Evolutionary conservation across 371 early-diverging fungal genomes (phyloP).

Genomic region (Lichtheimia ornata): DNA sequence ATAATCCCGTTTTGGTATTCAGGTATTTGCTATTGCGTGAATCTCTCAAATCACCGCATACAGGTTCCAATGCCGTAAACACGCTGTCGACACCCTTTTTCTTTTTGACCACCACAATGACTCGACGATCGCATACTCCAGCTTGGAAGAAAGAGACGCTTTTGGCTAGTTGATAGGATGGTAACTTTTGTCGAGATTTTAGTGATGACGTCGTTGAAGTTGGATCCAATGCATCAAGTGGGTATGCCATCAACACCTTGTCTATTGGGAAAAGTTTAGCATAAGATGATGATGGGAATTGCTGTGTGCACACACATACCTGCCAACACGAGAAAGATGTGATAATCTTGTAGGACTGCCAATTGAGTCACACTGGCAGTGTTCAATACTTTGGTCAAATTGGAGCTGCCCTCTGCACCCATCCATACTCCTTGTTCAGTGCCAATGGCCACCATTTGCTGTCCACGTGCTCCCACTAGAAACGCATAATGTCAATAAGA

Average conservation of each 20-base stretch:
- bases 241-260: conserved; percentile 70
- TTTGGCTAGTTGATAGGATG: conserved; percentile 53
- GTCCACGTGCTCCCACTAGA: conserved; percentile 38
- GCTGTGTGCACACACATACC: too few species aligned
- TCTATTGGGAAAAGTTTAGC: conserved; percentile 31
- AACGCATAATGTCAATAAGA: not conserved
- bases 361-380: conserved; percentile 38
- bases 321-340: conserved; percentile 35
- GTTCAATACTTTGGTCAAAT: conserved; percentile 27
- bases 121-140: conserved; percentile 58
- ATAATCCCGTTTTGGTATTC: conserved; percentile 35
- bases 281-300: too few species aligned
- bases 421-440: conserved; percentile 77
- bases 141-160: conserved; percentile 72
- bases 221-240: conserved; percentile 62
- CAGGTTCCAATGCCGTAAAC: conserved; percentile 38
- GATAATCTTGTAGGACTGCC: conserved; percentile 38
- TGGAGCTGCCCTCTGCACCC: conserved; percentile 43
- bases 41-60: conserved; percentile 40
- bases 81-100: conserved; percentile 45
- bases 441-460: conserved; percentile 73
- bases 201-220: conserved; percentile 23
- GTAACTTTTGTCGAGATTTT: conserved; percentile 25
- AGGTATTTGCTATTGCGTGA: conserved; percentile 38
- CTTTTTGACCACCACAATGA: conserved; percentile 59